A percentile compares a stretch with the other conserved stretches of the same genome.
Evolutionary conservation across 371 early-diverging fungal genomes (phyloP).

Genomic region (Vairimorpha ceranae): DNA sequence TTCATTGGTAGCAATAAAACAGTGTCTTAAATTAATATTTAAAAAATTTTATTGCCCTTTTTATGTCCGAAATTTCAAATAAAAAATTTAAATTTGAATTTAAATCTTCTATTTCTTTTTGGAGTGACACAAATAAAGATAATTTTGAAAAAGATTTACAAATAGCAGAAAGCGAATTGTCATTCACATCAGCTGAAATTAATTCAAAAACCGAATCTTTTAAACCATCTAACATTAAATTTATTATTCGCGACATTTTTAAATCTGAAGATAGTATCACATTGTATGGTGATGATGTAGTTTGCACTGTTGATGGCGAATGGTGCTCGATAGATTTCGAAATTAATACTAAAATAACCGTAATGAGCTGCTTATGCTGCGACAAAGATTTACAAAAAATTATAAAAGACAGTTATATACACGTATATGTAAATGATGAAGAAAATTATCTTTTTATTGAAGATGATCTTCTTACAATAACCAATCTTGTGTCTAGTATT

Average conservation of each 20-base stretch:
- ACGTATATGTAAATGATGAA: conserved; percentile 5
- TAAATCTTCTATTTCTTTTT: conserved; percentile 5
- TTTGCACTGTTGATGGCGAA: conserved; percentile 25
- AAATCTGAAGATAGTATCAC: not conserved
- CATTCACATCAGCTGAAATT: conserved; percentile 11
- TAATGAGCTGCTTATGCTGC: conserved; percentile 24
- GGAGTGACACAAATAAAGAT: conserved; percentile 5
- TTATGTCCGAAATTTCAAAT: not conserved
- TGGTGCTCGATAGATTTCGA: conserved; percentile 17
- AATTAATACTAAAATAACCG: conserved; percentile 20
- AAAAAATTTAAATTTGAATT: not conserved
- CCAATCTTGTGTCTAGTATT: conserved; percentile 18
- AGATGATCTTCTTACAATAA: conserved; percentile 48
- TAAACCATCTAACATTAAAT: conserved; percentile 4
- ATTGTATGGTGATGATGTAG: conserved; percentile 16
- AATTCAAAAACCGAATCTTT: not conserved
- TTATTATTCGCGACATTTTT: conserved; percentile 10
- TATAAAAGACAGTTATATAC: not conserved
- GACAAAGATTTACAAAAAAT: not conserved
- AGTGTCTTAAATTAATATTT: too few species aligned
- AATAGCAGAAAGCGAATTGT: not conserved
- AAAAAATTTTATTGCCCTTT: not conserved
- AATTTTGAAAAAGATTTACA: not conserved
- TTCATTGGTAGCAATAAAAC: too few species aligned
- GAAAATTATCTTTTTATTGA: conserved; percentile 47